phyloP scores from a whole-genome alignment of 176 grass and related monocot species.

The Cenchrus purpureus region DNA sequence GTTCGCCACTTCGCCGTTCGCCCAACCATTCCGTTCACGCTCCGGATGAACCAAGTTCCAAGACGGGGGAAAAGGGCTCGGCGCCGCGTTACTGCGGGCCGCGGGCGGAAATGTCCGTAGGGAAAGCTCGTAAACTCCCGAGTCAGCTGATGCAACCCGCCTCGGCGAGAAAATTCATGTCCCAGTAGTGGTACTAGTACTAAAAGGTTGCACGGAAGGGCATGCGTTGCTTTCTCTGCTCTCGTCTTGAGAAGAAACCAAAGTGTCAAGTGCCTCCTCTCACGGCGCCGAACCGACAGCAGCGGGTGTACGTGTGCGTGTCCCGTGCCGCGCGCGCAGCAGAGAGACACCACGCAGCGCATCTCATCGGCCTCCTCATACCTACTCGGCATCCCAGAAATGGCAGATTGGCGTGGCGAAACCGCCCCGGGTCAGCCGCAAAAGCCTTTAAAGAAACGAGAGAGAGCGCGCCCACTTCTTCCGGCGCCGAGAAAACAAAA shows the following conservation, averaged over 20 bases:
- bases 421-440: background rate
- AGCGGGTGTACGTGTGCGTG: background rate
- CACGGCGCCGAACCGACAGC: background rate
- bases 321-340: background rate
- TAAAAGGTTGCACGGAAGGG: background rate
- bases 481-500: background rate
- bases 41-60: background rate
- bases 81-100: no score
- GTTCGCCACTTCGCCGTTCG: background rate
- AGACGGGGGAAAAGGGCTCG: background rate
- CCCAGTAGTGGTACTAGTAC: background rate
- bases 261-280: background rate
- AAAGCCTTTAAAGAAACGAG: background rate
- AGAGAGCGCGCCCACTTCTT: background rate
- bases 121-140: constrained; percentile 15
- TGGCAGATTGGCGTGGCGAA: background rate
- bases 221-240: background rate
- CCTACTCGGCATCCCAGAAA: background rate
- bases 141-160: background rate
- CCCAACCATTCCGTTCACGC: background rate
- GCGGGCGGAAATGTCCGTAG: background rate
- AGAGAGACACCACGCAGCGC: background rate
- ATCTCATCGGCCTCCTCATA: background rate
- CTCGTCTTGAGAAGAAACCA: background rate
- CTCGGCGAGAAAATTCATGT: background rate